Evolutionary conservation across 305 asterid species (phyloP), one percentile per base, ranked within the genome.

Genomic region (Plantago rigida): DNA sequence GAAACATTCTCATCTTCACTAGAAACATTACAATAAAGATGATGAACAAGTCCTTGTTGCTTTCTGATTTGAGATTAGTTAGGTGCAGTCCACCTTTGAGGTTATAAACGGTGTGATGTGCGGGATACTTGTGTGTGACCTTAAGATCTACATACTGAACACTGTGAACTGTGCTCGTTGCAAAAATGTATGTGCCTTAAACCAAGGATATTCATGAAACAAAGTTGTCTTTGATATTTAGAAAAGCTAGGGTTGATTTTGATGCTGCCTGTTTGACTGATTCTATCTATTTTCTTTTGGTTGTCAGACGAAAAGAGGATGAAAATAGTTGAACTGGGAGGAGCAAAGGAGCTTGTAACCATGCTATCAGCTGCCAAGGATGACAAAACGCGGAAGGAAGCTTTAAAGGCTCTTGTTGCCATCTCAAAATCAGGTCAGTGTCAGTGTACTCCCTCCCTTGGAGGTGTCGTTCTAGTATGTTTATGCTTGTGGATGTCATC

Each of bases 251-350:
- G 39, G 28, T 39, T 62, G 59, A 36, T 55, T 71, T 59, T 63
- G 54, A 39, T 57, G 62, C 59, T 50, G 3, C 3, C 4, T 51
- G 52, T 10, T 13, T 48, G 28, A 50, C n/a, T 34, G 47, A 50
- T 15, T 62, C 48, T 41, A 24, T 5, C 34, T 31, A 60, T 28
- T 61, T 52, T 10, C 47, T 51, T 56, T 62, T 57, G 51, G 41
- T 68, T 51, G 45, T 47, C 80, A 91, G 96, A 87, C 63, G 72
- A 81, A 59, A 79, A 75, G 67, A 84, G 95, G 80, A 86, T 84
- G 95, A 82, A 77, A 79, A 86, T 91, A 70, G 92, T 82, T 69
- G 96, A 87, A 73, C 59, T 84, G 78, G 95, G 95, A 55, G 98
- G 95, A 55, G 87, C 81, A 51, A 62, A 77, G 76, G 83, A 70